These are phyloP conservation scores for Chytriomyces hyalinus DNA, from an alignment of 192 early-diverging fungal genomes.

Conservation along the genomic window DNA sequence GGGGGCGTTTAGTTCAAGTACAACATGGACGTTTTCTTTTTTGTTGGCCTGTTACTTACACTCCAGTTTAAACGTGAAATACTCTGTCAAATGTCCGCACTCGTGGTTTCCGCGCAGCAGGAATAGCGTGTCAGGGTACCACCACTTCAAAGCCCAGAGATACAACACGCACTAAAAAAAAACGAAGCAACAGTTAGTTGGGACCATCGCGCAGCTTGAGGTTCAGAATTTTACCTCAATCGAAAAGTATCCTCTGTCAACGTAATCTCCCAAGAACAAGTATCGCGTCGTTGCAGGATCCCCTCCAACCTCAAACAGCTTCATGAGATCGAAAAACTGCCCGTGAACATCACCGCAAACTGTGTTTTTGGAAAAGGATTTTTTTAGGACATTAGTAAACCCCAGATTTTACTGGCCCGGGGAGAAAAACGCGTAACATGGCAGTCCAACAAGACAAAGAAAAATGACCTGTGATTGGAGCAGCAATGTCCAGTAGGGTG, in stretches of 20 bases:
- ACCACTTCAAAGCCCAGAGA: slow-evolving; percentile 88
- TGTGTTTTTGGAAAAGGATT: slow-evolving; percentile 30
- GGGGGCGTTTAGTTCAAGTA: no score
- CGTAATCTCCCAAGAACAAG: slow-evolving; percentile 95
- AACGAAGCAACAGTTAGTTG: neutral
- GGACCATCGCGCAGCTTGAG: neutral
- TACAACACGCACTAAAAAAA: slow-evolving; percentile 85
- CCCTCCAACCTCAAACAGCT: slow-evolving; percentile 96
- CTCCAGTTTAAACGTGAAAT: slow-evolving; percentile 98
- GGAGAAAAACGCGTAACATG: neutral
- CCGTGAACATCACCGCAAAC: slow-evolving; percentile 98
- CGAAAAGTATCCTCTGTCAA: slow-evolving; percentile 96
- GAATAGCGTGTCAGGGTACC: slow-evolving; percentile 85
- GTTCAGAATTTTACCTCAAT: slow-evolving; percentile 72
- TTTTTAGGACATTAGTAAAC: slow-evolving; percentile 5
- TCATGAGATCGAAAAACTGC: slow-evolving; percentile 98
- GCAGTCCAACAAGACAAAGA: neutral
- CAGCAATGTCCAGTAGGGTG: slow-evolving; percentile 85
- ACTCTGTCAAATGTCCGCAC: slow-evolving; percentile 95
- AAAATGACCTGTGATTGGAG: slow-evolving; percentile 82
- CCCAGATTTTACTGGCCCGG: neutral
- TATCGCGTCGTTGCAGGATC: slow-evolving; percentile 89
- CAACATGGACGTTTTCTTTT: no score
- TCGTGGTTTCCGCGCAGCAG: slow-evolving; percentile 96
- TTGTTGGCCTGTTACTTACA: slow-evolving; percentile 58